These are phyloP conservation scores for Neospora caninum DNA, from an alignment of 169 alveolate genomes.

Conservation along the genomic window DNA sequence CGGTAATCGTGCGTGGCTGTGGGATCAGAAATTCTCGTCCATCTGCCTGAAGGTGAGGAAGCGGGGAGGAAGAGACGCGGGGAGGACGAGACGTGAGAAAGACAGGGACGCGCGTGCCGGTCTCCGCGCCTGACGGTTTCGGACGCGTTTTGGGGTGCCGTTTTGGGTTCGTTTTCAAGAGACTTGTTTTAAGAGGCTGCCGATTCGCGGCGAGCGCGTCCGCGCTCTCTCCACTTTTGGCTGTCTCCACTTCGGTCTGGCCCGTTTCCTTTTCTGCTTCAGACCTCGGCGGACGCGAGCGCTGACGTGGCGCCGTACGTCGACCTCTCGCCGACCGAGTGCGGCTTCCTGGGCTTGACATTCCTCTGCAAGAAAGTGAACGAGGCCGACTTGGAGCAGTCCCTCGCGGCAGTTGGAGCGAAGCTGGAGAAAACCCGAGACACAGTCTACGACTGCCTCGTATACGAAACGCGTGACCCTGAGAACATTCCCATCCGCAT, in stretches of 20 bases:
- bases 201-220: not conserved
- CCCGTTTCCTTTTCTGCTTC: not conserved
- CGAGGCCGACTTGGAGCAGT: not conserved
- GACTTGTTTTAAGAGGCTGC: too few relatives aligned
- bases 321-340: slow-evolving; percentile 39
- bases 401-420: not conserved
- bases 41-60: slow-evolving; percentile 42
- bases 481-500: slow-evolving; percentile 46
- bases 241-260: not conserved
- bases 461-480: slow-evolving; percentile 41
- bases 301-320: slow-evolving; percentile 11
- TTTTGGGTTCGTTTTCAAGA: too few relatives aligned
- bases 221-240: not conserved
- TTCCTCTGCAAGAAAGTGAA: slow-evolving; percentile 21
- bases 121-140: too few relatives aligned
- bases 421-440: not conserved
- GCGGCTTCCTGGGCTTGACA: slow-evolving; percentile 54
- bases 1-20: slow-evolving; percentile 39
- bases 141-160: too few relatives aligned
- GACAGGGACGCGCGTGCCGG: not conserved
- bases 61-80: not conserved
- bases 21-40: slow-evolving; percentile 45
- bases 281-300: not conserved
- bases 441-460: slow-evolving; percentile 25
- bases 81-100: too few relatives aligned